These are phyloP conservation scores for Schizochytrium sp. DNA, from an alignment of 108 stramenopile species.

Conservation along the genomic window DNA sequence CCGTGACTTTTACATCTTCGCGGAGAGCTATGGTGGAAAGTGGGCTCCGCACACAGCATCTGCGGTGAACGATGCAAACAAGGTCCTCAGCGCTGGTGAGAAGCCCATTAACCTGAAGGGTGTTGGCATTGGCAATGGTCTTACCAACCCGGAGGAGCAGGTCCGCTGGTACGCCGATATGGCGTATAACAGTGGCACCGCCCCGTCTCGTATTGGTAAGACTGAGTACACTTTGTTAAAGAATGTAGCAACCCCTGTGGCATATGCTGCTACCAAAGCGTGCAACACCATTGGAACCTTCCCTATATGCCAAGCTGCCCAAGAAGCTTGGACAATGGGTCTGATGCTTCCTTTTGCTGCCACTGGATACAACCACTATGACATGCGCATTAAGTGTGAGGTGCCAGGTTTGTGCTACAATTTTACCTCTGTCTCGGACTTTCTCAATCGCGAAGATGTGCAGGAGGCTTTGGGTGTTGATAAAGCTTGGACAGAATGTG, in stretches of 20 bases:
- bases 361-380: constrained; percentile 93
- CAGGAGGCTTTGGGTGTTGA: constrained; percentile 30
- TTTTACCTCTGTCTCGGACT: constrained; percentile 85
- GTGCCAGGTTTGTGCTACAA: constrained; percentile 91
- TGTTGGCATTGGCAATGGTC: constrained; percentile 93
- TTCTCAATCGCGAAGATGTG: constrained; percentile 83
- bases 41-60: constrained; percentile 78
- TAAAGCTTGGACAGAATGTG: constrained; percentile 76
- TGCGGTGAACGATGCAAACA: constrained; percentile 80
- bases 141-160: constrained; percentile 91
- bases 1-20: constrained; percentile 80
- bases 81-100: constrained; percentile 73
- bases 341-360: constrained; percentile 85
- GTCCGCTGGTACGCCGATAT: constrained; percentile 89
- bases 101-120: constrained; percentile 84
- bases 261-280: constrained; percentile 80
- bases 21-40: constrained; percentile 49
- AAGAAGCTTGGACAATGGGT: constrained; percentile 80
- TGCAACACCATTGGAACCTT: constrained; percentile 81
- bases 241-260: constrained; percentile 82
- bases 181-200: constrained; percentile 80
- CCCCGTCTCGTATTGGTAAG: constrained; percentile 44
- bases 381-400: constrained; percentile 87
- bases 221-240: constrained; percentile 73
- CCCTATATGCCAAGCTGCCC: constrained; percentile 83